Base-by-base conservation (phyloP, 1,139 yeast species). In the Candida glucosophila region DNA sequence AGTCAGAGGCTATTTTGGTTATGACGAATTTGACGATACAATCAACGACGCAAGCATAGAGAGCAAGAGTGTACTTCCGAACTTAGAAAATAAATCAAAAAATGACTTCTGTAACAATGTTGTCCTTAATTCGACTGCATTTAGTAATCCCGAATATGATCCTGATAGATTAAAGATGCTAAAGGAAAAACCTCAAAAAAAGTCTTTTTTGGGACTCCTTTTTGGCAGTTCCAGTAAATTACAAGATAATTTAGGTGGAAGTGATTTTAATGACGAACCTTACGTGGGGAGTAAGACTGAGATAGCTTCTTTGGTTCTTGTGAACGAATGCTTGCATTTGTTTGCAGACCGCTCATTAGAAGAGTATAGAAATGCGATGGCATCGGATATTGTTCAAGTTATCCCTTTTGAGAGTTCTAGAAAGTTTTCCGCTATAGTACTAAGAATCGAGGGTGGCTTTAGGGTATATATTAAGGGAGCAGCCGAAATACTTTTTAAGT, bases 241-340 rank as follows among this genome's bases (percentile, higher is more conserved):
- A 8, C 34, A 31, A 6, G 23, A 30, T 12, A 38, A 42, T 14
- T 39, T 42, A 22, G 39, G 43, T 15, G 36, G 40, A 22, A 31
- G 49, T 33, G 55, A 52, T 10, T 39, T 35, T 14, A 44, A 38
- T 14, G 55, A 63, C 24, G 85, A 77, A 37, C 76, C 78, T 2
- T 88, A 70, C 44, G 63, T 86, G 26, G 98, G 99, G 8, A 83
- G 92, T 35, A 90, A 90, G 52, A 92, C 98, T 5, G 99, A 90
- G 52, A 77, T 90, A 18, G 97, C 98, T 0, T 55, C 90, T 33
- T 62, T 92, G 20, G 60, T 74, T 13, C 61, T 86, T 39, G 92
- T 92, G 4, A 61, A 67, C 24, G 61, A 67, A 22, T 63, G 67
- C 26, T 63, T 86, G 35, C 61, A 64, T 17, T 48, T 73, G 33